A percentile compares a stretch with the other conserved stretches of the same genome.
These are phyloP conservation scores for Byssoonygena ceratinophila DNA, from an alignment of 2,329 filamentous ascomycete species.

Conservation along the genomic window DNA sequence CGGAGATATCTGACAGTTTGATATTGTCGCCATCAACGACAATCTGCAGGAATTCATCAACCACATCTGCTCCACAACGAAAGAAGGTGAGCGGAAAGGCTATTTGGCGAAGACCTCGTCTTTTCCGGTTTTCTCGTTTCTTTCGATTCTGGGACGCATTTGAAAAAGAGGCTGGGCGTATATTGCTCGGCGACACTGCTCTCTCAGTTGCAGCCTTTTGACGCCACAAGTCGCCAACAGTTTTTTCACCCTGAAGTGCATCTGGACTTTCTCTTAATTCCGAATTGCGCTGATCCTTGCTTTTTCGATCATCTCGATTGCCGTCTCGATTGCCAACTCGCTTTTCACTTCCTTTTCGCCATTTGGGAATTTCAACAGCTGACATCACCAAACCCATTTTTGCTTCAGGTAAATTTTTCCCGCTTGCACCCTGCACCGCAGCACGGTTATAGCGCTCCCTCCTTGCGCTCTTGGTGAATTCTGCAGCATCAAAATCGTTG, in stretches of 20 bases:
- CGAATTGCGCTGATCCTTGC: conserved; percentile 3
- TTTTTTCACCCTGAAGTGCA: conserved; percentile 32
- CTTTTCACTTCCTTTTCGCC: neutral
- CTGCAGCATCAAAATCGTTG: conserved; percentile 1
- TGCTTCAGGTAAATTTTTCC: too few species aligned
- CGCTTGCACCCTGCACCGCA: neutral
- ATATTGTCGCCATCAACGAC: neutral
- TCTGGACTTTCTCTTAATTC: conserved; percentile 31
- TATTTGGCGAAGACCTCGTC: neutral
- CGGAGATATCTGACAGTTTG: neutral
- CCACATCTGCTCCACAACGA: neutral
- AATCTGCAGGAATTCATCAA: conserved; percentile 1
- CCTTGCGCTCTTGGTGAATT: conserved; percentile 4
- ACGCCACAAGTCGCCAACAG: conserved; percentile 19
- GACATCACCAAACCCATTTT: neutral
- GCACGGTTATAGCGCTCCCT: neutral
- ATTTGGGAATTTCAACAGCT: conserved; percentile 3
- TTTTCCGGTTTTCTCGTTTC: conserved; percentile 2
- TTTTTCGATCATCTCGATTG: neutral
- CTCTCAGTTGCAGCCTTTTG: neutral
- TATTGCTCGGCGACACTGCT: conserved; percentile 26
- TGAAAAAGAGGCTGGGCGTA: conserved; percentile 24
- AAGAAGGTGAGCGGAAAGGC: conserved; percentile 8
- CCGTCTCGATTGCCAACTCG: too few species aligned
- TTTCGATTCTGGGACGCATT: conserved; percentile 10